Evolutionary conservation across 805 yeast species (phyloP).

Genomic region (Pichia scutulata): DNA sequence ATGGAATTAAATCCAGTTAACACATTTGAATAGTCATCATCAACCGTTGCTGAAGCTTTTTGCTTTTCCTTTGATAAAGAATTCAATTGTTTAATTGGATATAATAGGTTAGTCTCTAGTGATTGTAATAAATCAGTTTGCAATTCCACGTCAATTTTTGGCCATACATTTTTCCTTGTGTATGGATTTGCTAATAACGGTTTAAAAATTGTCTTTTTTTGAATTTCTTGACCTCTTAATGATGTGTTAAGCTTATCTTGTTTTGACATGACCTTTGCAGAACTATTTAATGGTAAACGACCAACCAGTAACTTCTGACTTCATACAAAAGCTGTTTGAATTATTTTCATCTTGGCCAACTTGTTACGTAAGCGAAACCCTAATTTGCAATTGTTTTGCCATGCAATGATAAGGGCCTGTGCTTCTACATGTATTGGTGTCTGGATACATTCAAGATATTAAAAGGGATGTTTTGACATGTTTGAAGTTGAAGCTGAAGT

Average conservation of each 20-base stretch:
- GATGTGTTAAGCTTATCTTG: background rate
- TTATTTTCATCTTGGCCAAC: too few relatives aligned
- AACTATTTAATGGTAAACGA: background rate
- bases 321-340: too few relatives aligned
- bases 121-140: constrained; percentile 26
- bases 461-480: too few relatives aligned
- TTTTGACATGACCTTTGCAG: background rate
- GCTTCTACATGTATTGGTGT: too few relatives aligned
- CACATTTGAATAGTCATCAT: constrained; percentile 12
- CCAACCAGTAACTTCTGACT: too few relatives aligned
- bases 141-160: constrained; percentile 29
- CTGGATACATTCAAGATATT: too few relatives aligned
- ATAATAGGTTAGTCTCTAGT: constrained; percentile 9
- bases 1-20: constrained; percentile 51
- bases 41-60: constrained; percentile 15
- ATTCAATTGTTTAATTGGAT: constrained; percentile 15
- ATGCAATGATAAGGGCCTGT: too few relatives aligned
- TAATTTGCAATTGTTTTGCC: too few relatives aligned
- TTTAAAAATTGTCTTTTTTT: constrained; percentile 49
- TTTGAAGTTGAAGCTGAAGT: too few relatives aligned
- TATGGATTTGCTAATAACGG: constrained; percentile 61
- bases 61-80: constrained; percentile 20
- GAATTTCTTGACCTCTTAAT: constrained; percentile 5
- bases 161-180: constrained; percentile 37
- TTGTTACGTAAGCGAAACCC: too few relatives aligned